Conservation (phyloP, 164 flowering plant species). For the Paratinospora sagittata region DNA sequence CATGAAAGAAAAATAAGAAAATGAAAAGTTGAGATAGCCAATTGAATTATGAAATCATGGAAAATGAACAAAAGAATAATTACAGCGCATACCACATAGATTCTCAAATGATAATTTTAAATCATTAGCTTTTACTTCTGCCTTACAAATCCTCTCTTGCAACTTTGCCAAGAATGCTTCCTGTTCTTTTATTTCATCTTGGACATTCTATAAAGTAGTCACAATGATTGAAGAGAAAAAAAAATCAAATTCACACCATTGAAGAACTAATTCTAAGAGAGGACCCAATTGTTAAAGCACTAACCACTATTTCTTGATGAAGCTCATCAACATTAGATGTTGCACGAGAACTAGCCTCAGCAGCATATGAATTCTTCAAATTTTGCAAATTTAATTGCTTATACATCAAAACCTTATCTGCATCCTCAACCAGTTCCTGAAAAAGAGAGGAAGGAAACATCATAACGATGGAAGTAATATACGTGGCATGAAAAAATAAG, state of each 20-base stretch:
- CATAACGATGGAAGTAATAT: background rate
- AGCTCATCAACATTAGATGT: constrained; percentile 64
- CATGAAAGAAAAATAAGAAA: background rate
- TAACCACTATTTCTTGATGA: constrained; percentile 57
- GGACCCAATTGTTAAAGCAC: constrained; percentile 24
- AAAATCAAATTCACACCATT: background rate
- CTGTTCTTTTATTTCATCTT: constrained; percentile 48
- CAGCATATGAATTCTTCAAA: constrained; percentile 41
- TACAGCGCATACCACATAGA: constrained; percentile 52
- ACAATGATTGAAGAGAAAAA: background rate
- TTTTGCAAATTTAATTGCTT: constrained; percentile 50
- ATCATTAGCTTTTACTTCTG: constrained; percentile 42
- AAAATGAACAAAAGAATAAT: constrained; percentile 3
- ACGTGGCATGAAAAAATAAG: background rate
- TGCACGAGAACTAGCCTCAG: constrained; percentile 34
- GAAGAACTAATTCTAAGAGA: background rate
- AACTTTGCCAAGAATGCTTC: constrained; percentile 36
- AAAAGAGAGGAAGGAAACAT: background rate
- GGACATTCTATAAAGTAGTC: constrained; percentile 39
- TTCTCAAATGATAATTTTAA: constrained; percentile 48
- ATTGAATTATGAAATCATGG: background rate
- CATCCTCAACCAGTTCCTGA: constrained; percentile 47
- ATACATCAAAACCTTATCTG: constrained; percentile 40
- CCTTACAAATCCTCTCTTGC: constrained; percentile 35
- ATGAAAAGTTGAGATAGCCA: background rate